Evolutionary conservation across 139 green algal species (phyloP).

Genomic region (Auxenochlorella pyrenoidosa): DNA sequence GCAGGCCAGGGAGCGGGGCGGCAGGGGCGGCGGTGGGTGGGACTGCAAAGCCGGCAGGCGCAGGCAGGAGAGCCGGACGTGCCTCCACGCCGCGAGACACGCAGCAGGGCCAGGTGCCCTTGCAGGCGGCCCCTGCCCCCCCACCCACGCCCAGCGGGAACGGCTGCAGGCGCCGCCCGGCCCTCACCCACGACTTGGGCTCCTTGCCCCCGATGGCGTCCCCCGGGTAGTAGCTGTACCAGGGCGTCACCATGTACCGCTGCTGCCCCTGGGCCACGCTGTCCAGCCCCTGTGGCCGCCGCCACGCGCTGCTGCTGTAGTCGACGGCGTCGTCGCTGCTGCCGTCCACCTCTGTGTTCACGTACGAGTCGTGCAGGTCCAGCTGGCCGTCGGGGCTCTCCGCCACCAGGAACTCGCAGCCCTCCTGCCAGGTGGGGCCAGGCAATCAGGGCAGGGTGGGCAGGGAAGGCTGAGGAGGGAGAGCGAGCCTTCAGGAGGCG

Average conservation of each 20-base stretch:
- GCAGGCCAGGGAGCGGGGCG: no score
- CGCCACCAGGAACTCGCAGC: conserved; percentile 28
- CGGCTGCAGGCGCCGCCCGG: background rate
- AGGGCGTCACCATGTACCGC: conserved; percentile 8
- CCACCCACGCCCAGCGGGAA: background rate
- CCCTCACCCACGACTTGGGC: conserved; percentile 18
- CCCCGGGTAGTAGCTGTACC: conserved; percentile 11
- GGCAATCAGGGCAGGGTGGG: background rate
- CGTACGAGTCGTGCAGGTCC: conserved; percentile 21
- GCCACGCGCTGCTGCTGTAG: background rate
- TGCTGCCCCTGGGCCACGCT: background rate
- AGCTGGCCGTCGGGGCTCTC: conserved; percentile 25
- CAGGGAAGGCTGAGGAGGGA: background rate
- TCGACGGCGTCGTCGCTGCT: background rate
- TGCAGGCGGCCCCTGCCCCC: no score
- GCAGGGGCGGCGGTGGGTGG: no score
- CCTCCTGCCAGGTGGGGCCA: conserved; percentile 4
- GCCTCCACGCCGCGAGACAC: no score
- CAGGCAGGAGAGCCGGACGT: no score
- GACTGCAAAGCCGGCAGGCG: no score
- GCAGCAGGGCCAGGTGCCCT: no score
- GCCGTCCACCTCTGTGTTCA: background rate
- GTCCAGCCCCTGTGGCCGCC: conserved; percentile 12
- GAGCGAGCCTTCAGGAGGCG: background rate
- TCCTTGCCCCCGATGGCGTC: background rate